Evolutionary conservation across 768 basidiomycete species (phyloP).

Genomic region (Mycena venus): DNA sequence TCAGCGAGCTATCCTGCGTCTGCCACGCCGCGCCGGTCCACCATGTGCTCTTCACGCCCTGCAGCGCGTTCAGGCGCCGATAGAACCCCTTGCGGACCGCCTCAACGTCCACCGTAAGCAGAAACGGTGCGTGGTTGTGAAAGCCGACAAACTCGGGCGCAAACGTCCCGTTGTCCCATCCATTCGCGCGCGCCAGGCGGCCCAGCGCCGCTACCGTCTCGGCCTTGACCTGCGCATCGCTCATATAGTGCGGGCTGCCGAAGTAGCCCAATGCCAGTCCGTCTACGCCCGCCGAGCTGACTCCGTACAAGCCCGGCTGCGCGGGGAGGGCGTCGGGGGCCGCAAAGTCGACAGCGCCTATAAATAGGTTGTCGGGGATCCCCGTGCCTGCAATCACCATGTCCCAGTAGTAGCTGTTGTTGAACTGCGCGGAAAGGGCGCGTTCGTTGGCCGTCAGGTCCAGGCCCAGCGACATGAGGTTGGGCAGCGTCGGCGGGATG

Average conservation of each 20-base stretch:
- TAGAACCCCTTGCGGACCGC: slow-evolving; percentile 3
- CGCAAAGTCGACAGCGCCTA: slow-evolving; percentile 7
- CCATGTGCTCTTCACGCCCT: slow-evolving; percentile 8
- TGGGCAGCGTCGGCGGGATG: slow-evolving; percentile 11
- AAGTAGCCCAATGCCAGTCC: slow-evolving; percentile 4
- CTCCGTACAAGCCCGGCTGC: slow-evolving; percentile 6
- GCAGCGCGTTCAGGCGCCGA: neutral
- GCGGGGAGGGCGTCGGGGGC: slow-evolving; percentile 10
- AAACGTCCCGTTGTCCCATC: slow-evolving; percentile 2
- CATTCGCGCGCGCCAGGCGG: slow-evolving; percentile 13
- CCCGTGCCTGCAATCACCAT: slow-evolving; percentile 3
- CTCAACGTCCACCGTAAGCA: neutral
- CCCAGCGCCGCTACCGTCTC: slow-evolving; percentile 1
- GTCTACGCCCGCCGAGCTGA: slow-evolving; percentile 9
- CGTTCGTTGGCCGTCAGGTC: slow-evolving; percentile 8
- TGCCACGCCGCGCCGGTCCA: slow-evolving; percentile 9
- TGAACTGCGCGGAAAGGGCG: slow-evolving; percentile 2
- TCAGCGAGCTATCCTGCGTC: neutral
- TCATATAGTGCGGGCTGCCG: slow-evolving; percentile 9
- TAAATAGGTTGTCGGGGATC: slow-evolving; percentile 9
- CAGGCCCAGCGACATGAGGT: slow-evolving; percentile 2
- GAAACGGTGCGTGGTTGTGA: slow-evolving; percentile 9
- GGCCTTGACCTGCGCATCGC: slow-evolving; percentile 15
- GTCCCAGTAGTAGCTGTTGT: slow-evolving; percentile 11
- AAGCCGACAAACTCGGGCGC: slow-evolving; percentile 8